Evolutionary conservation across 495 filamentous ascomycete genomes (phyloP), one percentile per base, ranked within the genome.

Genomic region (Aspergillus coremiiformis): DNA sequence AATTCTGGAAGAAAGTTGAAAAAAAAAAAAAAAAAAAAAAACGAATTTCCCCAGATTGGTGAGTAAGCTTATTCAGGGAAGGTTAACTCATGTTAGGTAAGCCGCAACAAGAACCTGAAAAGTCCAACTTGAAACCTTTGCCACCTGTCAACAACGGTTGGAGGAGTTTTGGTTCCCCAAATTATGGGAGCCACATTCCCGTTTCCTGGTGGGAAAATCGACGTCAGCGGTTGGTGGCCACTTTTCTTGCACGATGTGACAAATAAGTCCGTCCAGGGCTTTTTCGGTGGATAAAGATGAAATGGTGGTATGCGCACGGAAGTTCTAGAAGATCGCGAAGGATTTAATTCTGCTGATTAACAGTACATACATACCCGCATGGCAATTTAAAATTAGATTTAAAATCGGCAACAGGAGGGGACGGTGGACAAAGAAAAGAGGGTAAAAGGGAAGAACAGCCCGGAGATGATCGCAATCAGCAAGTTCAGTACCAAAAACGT

Each of bases 161-260:
- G 17, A 17, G 17, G 17, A 21, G 21, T 8, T 32, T 48, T 10
- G 14, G 12, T 46, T 15, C 45, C 35, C 37, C 41, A 44, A 39
- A 52, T 52, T 41, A 52, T 52, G 7, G 26, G 39, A 32, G 17
- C 49, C 49, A 23, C 17, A 41, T 29, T 41, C n/a, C n/a, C n/a
- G n/a, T n/a, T n/a, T n/a, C 20, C n/a, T 15, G 44, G 10, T 15
- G 19, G 5, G 35, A 12, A 24, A 30, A 37, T 26, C 48, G 49
- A 54, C 46, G 45, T 54, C 52, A 54, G 45, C 43, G 39, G 45
- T 45, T 35, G 41, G 42, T 54, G 44, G 52, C 47, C 52, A 54
- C 47, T 27, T 29, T 41, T 51, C 24, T 19, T n/a, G n/a, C n/a
- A n/a, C n/a, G n/a, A n/a, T n/a, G n/a, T n/a, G n/a, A n/a, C n/a